These are phyloP conservation scores for Bipolaris oryzae DNA, from an alignment of 2,329 filamentous ascomycete genomes.

Conservation along the genomic window DNA sequence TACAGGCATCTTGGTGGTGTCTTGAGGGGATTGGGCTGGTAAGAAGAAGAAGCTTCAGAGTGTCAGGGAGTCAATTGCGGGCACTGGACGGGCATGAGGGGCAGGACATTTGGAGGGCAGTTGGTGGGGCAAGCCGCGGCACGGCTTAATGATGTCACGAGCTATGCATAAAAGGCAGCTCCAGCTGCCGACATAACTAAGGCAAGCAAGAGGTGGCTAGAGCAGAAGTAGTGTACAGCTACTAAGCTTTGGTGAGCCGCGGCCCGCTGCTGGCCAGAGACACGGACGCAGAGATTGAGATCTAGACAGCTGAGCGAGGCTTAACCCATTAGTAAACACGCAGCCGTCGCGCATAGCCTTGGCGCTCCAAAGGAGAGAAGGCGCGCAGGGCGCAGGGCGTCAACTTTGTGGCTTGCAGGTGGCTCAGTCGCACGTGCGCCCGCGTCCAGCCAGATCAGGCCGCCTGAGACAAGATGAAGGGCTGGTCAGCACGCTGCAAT, in stretches of 20 bases:
- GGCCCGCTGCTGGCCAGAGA: neutral
- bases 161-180: neutral
- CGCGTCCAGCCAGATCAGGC: neutral
- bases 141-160: constrained; percentile 16
- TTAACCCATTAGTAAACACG: neutral
- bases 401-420: neutral
- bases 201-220: neutral
- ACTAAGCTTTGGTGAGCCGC: neutral
- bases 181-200: neutral
- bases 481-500: neutral
- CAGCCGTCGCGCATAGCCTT: neutral
- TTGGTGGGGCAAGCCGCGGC: constrained; percentile 17
- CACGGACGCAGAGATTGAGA: neutral
- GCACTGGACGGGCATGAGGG: constrained; percentile 13
- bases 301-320: neutral
- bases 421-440: neutral
- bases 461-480: neutral
- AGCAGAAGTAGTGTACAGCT: too few relatives aligned
- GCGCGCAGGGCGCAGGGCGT: neutral
- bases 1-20: constrained; percentile 42
- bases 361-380: neutral
- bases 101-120: constrained; percentile 7
- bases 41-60: neutral
- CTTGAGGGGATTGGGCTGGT: neutral
- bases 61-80: neutral